Conservation (phyloP, 345 rosid species). For the Bruguiera parviflora region DNA sequence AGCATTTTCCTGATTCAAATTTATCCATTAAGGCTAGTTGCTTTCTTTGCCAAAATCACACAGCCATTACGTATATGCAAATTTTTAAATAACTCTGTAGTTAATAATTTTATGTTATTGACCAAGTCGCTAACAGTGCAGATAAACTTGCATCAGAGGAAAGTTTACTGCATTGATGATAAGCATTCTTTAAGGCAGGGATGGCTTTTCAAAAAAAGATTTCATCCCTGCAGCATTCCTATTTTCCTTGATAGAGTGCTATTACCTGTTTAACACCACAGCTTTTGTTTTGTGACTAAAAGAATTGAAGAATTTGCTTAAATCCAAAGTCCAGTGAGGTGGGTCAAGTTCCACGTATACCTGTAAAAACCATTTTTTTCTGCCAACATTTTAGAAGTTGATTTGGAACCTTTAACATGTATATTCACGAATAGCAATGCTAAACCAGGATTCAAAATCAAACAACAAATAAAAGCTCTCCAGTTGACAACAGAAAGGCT, state of each 20-base stretch:
- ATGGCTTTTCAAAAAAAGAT: not conserved
- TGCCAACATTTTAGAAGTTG: not conserved
- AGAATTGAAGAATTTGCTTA: conserved; percentile 39
- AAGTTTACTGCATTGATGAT: not conserved
- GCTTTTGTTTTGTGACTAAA: conserved; percentile 49
- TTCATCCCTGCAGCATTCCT: not conserved
- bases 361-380: conserved; percentile 17
- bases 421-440: not conserved
- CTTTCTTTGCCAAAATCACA: not conserved
- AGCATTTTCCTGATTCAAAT: not conserved
- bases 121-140: not conserved
- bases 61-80: too few species aligned
- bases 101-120: not conserved
- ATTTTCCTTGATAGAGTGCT: not conserved
- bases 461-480: too few species aligned
- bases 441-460: conserved; percentile 3
- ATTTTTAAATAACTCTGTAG: not conserved
- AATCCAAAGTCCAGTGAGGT: conserved; percentile 50
- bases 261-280: conserved; percentile 55
- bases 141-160: not conserved
- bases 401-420: too few species aligned
- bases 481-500: conserved; percentile 11
- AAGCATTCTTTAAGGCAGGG: too few species aligned
- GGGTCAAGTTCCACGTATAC: conserved; percentile 56
- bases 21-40: not conserved